Conservation (phyloP, 306 rosid genomes). For the Alnus glutinosa region DNA sequence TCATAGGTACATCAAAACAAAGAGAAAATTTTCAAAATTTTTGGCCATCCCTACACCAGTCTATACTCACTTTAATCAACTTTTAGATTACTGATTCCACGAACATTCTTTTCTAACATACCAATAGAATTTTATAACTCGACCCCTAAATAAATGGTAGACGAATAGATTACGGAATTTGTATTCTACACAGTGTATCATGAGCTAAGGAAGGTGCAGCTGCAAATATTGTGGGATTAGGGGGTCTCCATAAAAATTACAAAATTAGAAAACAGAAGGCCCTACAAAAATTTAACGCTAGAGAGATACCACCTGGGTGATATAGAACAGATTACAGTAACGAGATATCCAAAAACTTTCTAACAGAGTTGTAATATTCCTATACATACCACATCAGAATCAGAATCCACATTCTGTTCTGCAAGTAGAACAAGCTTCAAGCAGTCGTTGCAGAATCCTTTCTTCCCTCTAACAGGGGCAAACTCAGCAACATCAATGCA, state of each 20-base stretch:
- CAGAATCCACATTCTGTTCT: slow-evolving; percentile 48
- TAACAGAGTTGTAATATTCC: slow-evolving; percentile 1
- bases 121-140: no score
- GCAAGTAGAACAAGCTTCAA: slow-evolving; percentile 47
- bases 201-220: not conserved
- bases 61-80: no score
- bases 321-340: not conserved
- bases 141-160: no score
- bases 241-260: not conserved
- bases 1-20: no score
- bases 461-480: slow-evolving; percentile 31
- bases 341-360: not conserved
- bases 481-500: slow-evolving; percentile 41
- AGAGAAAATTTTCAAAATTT: no score
- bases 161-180: not conserved
- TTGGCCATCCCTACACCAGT: no score
- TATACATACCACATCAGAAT: slow-evolving; percentile 58
- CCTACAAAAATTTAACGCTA: not conserved
- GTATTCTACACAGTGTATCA: not conserved
- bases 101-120: no score
- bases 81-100: no score
- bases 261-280: not conserved
- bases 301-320: slow-evolving; percentile 9
- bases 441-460: slow-evolving; percentile 62
- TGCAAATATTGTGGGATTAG: not conserved